Evolutionary conservation across 2,329 filamentous ascomycete species (phyloP).

Genomic region (Penicillium sp.): DNA sequence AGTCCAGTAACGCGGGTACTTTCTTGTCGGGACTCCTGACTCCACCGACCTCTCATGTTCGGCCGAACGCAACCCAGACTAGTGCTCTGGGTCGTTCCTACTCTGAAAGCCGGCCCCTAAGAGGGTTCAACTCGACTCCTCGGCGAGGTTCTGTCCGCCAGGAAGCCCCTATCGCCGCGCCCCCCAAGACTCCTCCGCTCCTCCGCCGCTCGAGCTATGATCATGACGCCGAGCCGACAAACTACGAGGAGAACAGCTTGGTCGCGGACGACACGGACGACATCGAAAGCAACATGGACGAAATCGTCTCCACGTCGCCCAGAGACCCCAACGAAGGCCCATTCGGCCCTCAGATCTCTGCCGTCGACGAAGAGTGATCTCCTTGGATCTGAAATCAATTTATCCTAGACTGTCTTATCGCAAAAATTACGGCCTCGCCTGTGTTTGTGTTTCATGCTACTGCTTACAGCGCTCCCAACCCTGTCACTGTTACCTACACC

Average conservation of each 20-base stretch:
- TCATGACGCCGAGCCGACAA: slow-evolving; percentile 53
- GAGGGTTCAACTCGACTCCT: slow-evolving; percentile 28
- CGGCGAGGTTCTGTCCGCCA: slow-evolving; percentile 31
- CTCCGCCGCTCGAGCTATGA: slow-evolving; percentile 56
- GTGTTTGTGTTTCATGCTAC: not conserved
- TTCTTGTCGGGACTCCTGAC: slow-evolving; percentile 80
- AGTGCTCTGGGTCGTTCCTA: slow-evolving; percentile 31
- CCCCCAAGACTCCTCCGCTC: slow-evolving; percentile 51
- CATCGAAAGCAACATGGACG: slow-evolving; percentile 45
- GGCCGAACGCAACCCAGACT: slow-evolving; percentile 54
- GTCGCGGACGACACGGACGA: slow-evolving; percentile 41
- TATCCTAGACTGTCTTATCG: slow-evolving; percentile 1
- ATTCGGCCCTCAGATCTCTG: slow-evolving; percentile 30
- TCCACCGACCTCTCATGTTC: slow-evolving; percentile 72
- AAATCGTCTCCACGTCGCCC: slow-evolving; percentile 35
- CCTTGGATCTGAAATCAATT: not conserved
- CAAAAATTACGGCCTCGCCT: slow-evolving; percentile 4
- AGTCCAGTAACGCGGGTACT: slow-evolving; percentile 52
- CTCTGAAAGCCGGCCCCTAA: slow-evolving; percentile 35
- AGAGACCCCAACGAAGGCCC: slow-evolving; percentile 29
- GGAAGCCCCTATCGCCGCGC: slow-evolving; percentile 29
- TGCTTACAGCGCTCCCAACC: slow-evolving; percentile 4
- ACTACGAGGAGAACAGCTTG: slow-evolving; percentile 45
- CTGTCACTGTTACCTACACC: not conserved
- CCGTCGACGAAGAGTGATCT: slow-evolving; percentile 10